These are phyloP conservation scores for Dictyostelium purpureum DNA, from an alignment of 78 protist species.

Conservation along the genomic window DNA sequence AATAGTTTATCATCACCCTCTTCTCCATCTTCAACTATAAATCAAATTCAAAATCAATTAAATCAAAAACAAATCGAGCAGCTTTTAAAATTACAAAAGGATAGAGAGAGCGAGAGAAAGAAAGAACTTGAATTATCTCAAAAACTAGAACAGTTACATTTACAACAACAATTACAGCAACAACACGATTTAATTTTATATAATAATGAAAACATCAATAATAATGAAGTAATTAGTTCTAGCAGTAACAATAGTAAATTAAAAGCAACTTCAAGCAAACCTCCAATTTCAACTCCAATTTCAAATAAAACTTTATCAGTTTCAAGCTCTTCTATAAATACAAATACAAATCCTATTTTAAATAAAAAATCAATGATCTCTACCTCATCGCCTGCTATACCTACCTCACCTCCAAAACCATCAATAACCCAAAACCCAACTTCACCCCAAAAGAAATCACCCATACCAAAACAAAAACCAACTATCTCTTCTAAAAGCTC, in stretches of 20 bases:
- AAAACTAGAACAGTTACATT: too few species aligned
- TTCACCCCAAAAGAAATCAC: neutral
- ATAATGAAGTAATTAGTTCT: neutral
- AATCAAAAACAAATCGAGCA: conserved; percentile 13
- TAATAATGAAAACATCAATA: neutral
- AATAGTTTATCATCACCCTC: neutral
- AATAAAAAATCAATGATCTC: neutral
- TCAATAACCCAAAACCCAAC: neutral
- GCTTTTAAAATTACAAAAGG: neutral
- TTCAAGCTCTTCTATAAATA: neutral
- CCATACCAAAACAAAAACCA: neutral
- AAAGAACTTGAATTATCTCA: too few species aligned
- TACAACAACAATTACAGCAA: too few species aligned
- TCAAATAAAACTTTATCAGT: neutral
- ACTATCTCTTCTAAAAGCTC: neutral
- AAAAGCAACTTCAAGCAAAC: neutral
- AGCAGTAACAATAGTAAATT: neutral
- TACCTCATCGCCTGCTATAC: neutral
- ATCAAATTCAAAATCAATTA: neutral
- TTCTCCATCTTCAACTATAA: neutral
- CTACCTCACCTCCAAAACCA: neutral
- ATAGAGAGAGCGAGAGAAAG: neutral
- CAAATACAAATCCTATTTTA: neutral
- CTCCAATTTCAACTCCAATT: conserved; percentile 8
- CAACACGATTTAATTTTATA: too few species aligned